Base-by-base conservation (phyloP, 768 basidiomycete genomes). In the Amanita polypyramis region DNA sequence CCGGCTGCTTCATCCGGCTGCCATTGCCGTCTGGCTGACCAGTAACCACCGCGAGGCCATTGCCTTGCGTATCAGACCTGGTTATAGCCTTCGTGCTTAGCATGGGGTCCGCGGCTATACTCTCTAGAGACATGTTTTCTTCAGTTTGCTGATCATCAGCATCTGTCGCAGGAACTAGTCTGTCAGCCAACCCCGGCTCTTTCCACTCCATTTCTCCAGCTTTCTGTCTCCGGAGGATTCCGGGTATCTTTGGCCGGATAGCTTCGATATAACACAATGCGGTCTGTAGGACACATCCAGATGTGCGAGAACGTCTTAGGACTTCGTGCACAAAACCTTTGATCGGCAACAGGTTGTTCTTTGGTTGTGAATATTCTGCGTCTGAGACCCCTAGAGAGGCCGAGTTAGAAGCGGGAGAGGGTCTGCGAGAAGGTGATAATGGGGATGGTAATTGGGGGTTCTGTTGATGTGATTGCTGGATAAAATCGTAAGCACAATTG, bases 181-280 rank as follows among this genome's bases (percentile, higher is more conserved):
- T 62, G n/a, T 64, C 63, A 56, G 64, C 68, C 43, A 63, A 66
- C 56, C 64, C 70, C 54, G 58, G 54, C 55, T 76, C 70, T 46
- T 60, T 62, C 40, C 65, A 61, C 50, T 67, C 56, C 3, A 68
- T 67, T 42, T 72, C 58, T 25, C 73, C 73, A 15, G 60, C 55
- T 51, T 69, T 70, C 46, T 84, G 81, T 53, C 70, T 65, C 0
- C 55, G 63, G 41, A 77, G 67, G 8, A 89, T 68, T 39, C 81
- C 79, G 1, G 85, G 79, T 10, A 93, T 65, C 60, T 77, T 82
- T 21, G 68, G 59, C 4, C 87, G 81, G n/a, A 90, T 74, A 3
- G 85, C 88, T 62, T 91, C 88, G 10, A 94, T 68, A 59, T 93
- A 94, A 60, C 91, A 90, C 0, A 91, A 66, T 0, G 92, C 91